These are phyloP conservation scores for Pseudozyma tsukubaensis DNA, from an alignment of 1,284 basidiomycete species.

Conservation along the genomic window DNA sequence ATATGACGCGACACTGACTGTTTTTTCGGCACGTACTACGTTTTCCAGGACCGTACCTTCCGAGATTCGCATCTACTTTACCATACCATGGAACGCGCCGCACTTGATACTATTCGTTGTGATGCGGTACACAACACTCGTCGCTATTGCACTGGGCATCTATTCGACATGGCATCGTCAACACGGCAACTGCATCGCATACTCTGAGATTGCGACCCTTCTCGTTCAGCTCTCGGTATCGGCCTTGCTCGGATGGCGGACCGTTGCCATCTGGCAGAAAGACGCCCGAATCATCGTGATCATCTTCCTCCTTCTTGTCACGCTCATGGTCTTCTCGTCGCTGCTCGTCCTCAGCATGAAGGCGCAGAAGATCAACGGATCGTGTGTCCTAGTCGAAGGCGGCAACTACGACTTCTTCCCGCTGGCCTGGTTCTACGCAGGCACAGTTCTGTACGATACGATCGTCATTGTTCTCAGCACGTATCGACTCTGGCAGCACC, in stretches of 20 bases:
- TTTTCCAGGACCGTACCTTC: constrained; percentile 30
- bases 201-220: constrained; percentile 39
- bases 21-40: too few species aligned
- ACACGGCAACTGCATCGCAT: constrained; percentile 28
- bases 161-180: constrained; percentile 42
- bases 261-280: constrained; percentile 59
- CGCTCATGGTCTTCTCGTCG: constrained; percentile 45
- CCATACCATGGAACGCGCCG: constrained; percentile 28
- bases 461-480: constrained; percentile 44
- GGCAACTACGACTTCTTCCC: constrained; percentile 33
- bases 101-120: constrained; percentile 53
- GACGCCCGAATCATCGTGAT: constrained; percentile 46
- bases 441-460: constrained; percentile 49
- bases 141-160: constrained; percentile 37
- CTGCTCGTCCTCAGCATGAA: constrained; percentile 45
- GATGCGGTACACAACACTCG: constrained; percentile 48
- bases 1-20: too few species aligned
- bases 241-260: constrained; percentile 55
- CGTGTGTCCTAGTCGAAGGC: constrained; percentile 38
- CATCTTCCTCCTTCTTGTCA: constrained; percentile 30
- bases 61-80: constrained; percentile 23
- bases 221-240: constrained; percentile 54
- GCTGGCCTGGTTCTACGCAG: constrained; percentile 55
- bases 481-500: constrained; percentile 45
- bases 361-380: constrained; percentile 30